Conservation (phyloP, 192 early-diverging fungal genomes). For the Blastocladiella britannica region DNA sequence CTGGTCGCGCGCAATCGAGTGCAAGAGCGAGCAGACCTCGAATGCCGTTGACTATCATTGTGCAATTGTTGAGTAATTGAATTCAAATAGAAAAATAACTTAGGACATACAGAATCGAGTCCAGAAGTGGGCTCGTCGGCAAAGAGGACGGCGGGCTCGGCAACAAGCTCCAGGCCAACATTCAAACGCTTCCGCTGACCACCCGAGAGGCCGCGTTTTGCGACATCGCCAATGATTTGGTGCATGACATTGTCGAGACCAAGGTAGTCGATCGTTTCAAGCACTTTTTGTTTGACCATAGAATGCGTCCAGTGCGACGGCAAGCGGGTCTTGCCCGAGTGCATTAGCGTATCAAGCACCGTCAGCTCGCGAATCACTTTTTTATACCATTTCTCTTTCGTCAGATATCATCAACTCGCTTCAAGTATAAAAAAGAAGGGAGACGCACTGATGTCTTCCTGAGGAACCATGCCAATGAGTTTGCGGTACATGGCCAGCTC, state of each 20-base stretch:
- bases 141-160: slow-evolving; percentile 59
- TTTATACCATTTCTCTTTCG: background rate
- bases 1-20: slow-evolving; percentile 30
- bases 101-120: slow-evolving; percentile 46
- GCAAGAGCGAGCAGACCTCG: slow-evolving; percentile 53
- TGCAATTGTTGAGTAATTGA: too few species aligned
- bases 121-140: slow-evolving; percentile 82
- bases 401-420: background rate
- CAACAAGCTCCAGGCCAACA: slow-evolving; percentile 65
- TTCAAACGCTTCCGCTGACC: slow-evolving; percentile 75
- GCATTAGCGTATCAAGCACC: slow-evolving; percentile 52
- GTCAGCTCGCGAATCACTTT: slow-evolving; percentile 5
- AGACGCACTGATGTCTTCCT: background rate
- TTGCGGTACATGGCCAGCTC: slow-evolving; percentile 47
- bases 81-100: background rate
- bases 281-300: slow-evolving; percentile 50
- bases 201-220: slow-evolving; percentile 57
- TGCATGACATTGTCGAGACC: slow-evolving; percentile 52
- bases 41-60: slow-evolving; percentile 41
- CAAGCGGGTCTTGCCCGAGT: slow-evolving; percentile 55
- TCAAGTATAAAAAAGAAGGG: too few species aligned
- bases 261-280: slow-evolving; percentile 49
- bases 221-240: slow-evolving; percentile 49
- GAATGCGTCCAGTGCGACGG: slow-evolving; percentile 33
- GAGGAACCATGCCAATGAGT: slow-evolving; percentile 9